Percentiles rank a stretch among this genome's conserved stretches.
Conservation (phyloP, 1,284 basidiomycete genomes). For the Boletellus sp. region DNA sequence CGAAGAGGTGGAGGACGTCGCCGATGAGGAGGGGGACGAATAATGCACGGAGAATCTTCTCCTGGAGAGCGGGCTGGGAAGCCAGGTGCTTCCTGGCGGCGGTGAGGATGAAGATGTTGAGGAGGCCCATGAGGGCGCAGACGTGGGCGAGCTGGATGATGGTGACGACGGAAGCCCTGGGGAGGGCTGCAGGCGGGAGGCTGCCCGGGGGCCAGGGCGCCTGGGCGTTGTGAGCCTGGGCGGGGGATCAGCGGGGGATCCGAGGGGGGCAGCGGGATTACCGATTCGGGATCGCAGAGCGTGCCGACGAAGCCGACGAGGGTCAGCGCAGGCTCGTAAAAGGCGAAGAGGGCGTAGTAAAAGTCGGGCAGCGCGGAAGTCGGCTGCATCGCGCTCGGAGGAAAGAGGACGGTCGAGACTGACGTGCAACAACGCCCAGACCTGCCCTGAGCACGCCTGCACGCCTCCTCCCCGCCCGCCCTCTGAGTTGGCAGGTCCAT, state of each 20-base stretch:
- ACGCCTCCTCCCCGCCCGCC: neutral
- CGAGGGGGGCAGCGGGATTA: constrained; percentile 27
- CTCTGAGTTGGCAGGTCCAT: too few relatives aligned
- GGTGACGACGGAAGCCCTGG: constrained; percentile 63
- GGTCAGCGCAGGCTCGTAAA: constrained; percentile 70
- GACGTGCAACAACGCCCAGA: neutral
- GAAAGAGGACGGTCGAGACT: neutral
- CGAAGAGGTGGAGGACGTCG: constrained; percentile 58
- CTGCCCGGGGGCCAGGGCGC: constrained; percentile 60
- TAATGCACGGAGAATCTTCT: constrained; percentile 60
- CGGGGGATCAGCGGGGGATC: neutral
- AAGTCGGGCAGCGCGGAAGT: constrained; percentile 63
- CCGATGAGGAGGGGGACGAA: constrained; percentile 66
- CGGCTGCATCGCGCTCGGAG: constrained; percentile 27
- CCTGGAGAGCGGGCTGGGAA: constrained; percentile 58
- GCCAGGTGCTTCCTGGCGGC: constrained; percentile 57
- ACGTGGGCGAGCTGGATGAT: constrained; percentile 70
- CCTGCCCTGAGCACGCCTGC: constrained; percentile 40
- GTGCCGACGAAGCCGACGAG: constrained; percentile 61
- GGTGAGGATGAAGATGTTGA: constrained; percentile 65
- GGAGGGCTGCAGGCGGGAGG: constrained; percentile 48
- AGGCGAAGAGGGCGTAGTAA: constrained; percentile 69
- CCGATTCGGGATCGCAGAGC: constrained; percentile 62
- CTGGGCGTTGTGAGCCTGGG: constrained; percentile 66
- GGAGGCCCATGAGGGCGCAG: constrained; percentile 64